phyloP scores from a whole-genome alignment of 75 land plant species.

The Pinus taeda region DNA sequence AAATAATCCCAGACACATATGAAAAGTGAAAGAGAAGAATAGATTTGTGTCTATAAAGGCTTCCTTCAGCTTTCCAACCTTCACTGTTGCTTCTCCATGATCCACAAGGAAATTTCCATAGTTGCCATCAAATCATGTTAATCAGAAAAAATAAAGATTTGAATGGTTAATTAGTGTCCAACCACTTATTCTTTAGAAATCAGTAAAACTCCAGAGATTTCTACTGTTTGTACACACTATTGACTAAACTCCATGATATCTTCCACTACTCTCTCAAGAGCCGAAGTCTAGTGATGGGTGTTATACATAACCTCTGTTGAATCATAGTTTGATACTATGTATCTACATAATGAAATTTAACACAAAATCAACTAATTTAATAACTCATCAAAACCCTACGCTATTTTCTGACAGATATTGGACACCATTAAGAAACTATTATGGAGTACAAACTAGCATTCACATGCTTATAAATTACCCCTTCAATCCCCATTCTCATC shows the following conservation, averaged over 20 bases:
- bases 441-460: too few relatives aligned
- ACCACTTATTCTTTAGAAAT: too few relatives aligned
- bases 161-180: too few relatives aligned
- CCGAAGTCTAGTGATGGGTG: slow-evolving; percentile 54
- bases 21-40: slow-evolving; percentile 55
- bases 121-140: slow-evolving; percentile 81
- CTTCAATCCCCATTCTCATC: too few relatives aligned
- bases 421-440: too few relatives aligned
- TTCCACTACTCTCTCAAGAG: slow-evolving; percentile 82
- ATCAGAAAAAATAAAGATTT: not conserved
- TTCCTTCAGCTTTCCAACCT: slow-evolving; percentile 46
- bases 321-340: slow-evolving; percentile 91
- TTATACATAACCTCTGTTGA: slow-evolving; percentile 76
- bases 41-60: slow-evolving; percentile 47
- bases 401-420: too few relatives aligned
- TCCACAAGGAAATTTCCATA: slow-evolving; percentile 69
- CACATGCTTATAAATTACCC: too few relatives aligned
- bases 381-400: too few relatives aligned
- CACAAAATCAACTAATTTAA: too few relatives aligned
- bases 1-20: slow-evolving; percentile 90
- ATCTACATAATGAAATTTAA: slow-evolving; percentile 24
- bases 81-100: slow-evolving; percentile 55
- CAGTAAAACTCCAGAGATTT: too few relatives aligned
- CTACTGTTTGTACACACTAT: not conserved
- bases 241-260: slow-evolving; percentile 74